phyloP scores from a whole-genome alignment of 257 asterid species.

The Linaria vulgaris region DNA sequence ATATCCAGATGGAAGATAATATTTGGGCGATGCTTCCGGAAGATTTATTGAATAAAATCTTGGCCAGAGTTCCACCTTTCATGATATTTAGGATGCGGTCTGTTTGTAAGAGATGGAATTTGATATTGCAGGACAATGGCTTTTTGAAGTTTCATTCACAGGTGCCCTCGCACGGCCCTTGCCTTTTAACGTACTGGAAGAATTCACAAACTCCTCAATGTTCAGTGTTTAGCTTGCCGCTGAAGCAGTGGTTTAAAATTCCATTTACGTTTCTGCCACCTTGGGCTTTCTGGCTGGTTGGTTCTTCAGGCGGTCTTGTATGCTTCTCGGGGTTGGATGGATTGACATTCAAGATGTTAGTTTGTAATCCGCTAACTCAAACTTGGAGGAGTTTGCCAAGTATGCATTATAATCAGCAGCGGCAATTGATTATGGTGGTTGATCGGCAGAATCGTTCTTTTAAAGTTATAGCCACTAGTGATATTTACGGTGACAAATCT shows the following conservation, averaged over 20 bases:
- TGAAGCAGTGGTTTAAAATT: conserved; percentile 93
- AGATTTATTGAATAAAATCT: conserved; percentile 80
- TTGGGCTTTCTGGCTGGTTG: conserved; percentile 97
- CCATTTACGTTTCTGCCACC: conserved; percentile 85
- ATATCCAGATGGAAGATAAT: conserved; percentile 91
- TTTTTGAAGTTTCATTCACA: conserved; percentile 93
- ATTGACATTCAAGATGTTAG: conserved; percentile 64
- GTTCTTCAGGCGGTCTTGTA: conserved; percentile 97
- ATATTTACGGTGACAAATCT: conserved; percentile 79
- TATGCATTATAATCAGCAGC: conserved; percentile 91
- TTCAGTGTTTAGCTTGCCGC: conserved; percentile 88
- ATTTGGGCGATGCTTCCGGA: conserved; percentile 99
- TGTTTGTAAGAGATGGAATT: conserved; percentile 96
- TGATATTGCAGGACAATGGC: conserved; percentile 77
- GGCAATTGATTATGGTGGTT: conserved; percentile 89
- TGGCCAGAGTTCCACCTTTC: conserved; percentile 94
- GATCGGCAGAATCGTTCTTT: conserved; percentile 70
- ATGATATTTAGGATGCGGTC: conserved; percentile 90
- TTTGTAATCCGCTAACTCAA: conserved; percentile 89
- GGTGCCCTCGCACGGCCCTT: conserved; percentile 97
- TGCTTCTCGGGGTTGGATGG: conserved; percentile 94
- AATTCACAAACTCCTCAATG: conserved; percentile 88
- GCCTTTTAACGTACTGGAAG: conserved; percentile 91
- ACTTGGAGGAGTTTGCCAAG: conserved; percentile 87
- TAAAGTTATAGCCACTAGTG: conserved; percentile 90